Base-by-base conservation (phyloP, 495 filamentous ascomycete genomes). In the Neurospora sublineolata region DNA sequence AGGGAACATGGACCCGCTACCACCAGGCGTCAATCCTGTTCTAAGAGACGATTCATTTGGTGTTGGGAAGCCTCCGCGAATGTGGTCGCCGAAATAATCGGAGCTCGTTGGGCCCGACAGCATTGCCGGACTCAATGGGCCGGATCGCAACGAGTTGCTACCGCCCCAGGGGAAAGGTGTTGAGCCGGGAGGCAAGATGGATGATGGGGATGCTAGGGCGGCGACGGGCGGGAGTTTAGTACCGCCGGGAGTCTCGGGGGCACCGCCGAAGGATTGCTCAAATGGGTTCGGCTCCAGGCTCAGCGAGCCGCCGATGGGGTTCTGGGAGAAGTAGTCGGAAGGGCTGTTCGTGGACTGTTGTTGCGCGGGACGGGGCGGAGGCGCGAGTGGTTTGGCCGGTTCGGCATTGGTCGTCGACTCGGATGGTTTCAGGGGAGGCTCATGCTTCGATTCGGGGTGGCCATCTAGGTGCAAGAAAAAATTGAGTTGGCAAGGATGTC, bases 1-100 rank as follows among this genome's bases (percentile, higher is more conserved):
- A 38, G 94, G 93, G 84, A 99, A 99, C 92, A 99, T 97, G 77
- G 94, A 97, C 72, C 95, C 95, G 77, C 94, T 93, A 52, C 95
- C 95, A 69, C 95, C 95, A 20, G 95, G 95, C 39, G 96, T 99
- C 72, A 99, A 81, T 68, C 95, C 95, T 20, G 93, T 95, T 52
- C 95, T 88, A 20, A 99, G 84, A 2, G 93, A 96, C 1, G 94
- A 97, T 82, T 99, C 95, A 88, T 98, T 97, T 4, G 95, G 96
- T 3, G 95, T 98, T n/a, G 91, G 91, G 78, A 98, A 96, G 39
- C 91, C 87, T 68, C 92, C 89, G 73, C 93, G 85, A 70, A 96
- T 87, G 78, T 94, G 92, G 79, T 97, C 93, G 76, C 84, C 88
- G 72, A 90, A 88, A 75, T 91, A 85, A 82, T 91, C 82, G 82